phyloP scores from a whole-genome alignment of 768 basidiomycete genomes.

The Lyophyllum shimeji region DNA sequence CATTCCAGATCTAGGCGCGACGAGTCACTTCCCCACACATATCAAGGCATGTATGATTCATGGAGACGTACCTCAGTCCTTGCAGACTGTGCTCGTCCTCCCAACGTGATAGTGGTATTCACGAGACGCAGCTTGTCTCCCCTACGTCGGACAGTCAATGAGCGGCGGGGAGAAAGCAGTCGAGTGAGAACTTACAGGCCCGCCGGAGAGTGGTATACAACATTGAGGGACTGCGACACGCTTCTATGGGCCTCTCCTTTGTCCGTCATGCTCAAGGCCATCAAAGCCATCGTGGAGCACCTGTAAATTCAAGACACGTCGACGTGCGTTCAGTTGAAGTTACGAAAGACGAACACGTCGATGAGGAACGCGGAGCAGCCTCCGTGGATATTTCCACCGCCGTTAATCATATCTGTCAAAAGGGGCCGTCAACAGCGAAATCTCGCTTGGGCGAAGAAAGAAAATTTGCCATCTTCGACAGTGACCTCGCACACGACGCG shows the following conservation, averaged over 20 bases:
- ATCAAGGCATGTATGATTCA: neutral
- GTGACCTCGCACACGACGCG: conserved; percentile 43
- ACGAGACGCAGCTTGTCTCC: conserved; percentile 52
- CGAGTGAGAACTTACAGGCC: conserved; percentile 30
- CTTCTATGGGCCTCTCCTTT: conserved; percentile 22
- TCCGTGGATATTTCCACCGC: conserved; percentile 47
- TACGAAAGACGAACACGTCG: conserved; percentile 41
- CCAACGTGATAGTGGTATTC: conserved; percentile 50
- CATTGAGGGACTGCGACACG: conserved; percentile 53
- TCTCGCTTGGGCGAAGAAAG: neutral
- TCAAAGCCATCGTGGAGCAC: conserved; percentile 50
- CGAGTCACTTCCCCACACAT: neutral
- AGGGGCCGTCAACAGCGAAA: neutral
- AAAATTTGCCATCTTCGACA: conserved; percentile 40
- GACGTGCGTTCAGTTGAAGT: neutral
- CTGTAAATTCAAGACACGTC: conserved; percentile 29
- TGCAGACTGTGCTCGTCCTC: conserved; percentile 45
- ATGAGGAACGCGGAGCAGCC: conserved; percentile 55
- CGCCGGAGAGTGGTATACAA: conserved; percentile 60
- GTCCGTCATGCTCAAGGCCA: conserved; percentile 29
- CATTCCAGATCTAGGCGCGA: conserved; percentile 52
- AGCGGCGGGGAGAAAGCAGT: neutral
- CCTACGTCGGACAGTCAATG: conserved; percentile 23
- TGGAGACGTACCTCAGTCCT: conserved; percentile 43
- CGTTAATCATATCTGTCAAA: conserved; percentile 54